Percentiles rank a stretch among this genome's conserved stretches.
Evolutionary conservation across 2,329 filamentous ascomycete species (phyloP).

Genomic region (Aspergillus piperis): DNA sequence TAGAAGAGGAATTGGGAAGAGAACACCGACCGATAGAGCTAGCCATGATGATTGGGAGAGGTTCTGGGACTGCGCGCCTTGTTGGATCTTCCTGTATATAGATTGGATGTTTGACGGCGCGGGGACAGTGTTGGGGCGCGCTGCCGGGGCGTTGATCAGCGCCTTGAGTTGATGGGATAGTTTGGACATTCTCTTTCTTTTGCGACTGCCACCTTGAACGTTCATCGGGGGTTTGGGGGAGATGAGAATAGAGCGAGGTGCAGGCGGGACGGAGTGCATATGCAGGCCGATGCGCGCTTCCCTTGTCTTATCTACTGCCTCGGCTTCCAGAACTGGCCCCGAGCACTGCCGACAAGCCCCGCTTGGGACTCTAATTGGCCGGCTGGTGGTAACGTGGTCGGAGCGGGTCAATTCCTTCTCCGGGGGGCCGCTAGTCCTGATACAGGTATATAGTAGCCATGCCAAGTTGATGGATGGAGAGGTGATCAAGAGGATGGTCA

Average conservation of each 20-base stretch:
- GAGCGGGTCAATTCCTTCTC: background rate
- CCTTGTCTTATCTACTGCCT: background rate
- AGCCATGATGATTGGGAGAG: conserved; percentile 68
- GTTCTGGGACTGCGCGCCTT: conserved; percentile 62
- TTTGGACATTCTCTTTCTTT: conserved; percentile 63
- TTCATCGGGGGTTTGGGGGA: background rate
- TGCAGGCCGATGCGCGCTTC: background rate
- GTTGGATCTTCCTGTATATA: conserved; percentile 65
- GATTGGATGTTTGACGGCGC: conserved; percentile 65
- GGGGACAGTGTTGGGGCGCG: conserved; percentile 64
- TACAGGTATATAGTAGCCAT: too few relatives aligned
- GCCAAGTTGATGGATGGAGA: too few relatives aligned
- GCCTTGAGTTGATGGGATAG: conserved; percentile 70
- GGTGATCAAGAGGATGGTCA: too few relatives aligned
- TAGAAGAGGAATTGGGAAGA: background rate
- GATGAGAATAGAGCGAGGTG: background rate
- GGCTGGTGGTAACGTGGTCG: background rate
- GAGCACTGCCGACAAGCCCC: background rate
- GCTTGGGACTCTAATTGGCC: background rate
- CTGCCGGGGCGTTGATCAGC: conserved; percentile 70
- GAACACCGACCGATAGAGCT: conserved; percentile 58
- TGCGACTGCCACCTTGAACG: background rate
- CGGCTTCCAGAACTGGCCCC: background rate
- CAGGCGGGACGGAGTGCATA: background rate
- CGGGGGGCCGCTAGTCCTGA: too few relatives aligned